Evolutionary conservation across 805 yeast species (phyloP).

Genomic region (Candida andamanensis): DNA sequence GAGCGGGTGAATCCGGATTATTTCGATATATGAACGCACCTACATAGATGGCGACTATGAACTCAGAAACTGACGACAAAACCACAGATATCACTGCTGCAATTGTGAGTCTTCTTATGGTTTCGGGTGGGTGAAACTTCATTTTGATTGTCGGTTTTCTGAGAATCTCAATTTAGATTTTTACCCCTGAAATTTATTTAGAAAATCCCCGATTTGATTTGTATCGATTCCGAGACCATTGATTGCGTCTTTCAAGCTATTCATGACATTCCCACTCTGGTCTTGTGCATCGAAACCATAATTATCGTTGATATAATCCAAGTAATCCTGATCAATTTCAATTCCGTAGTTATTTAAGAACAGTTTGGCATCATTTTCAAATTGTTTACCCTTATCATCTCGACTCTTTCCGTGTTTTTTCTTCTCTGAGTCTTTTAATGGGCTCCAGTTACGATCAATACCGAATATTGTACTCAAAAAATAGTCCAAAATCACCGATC

Average conservation of each 20-base stretch:
- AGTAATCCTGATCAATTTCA: slow-evolving; percentile 13
- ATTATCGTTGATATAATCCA: slow-evolving; percentile 12
- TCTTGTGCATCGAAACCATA: slow-evolving; percentile 4
- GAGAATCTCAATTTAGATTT: no score
- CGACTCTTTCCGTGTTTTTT: background rate
- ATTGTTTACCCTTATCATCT: slow-evolving; percentile 2
- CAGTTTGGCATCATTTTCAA: slow-evolving; percentile 10
- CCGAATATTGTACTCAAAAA: no score
- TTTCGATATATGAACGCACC: no score
- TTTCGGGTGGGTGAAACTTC: no score
- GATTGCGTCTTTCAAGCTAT: slow-evolving; percentile 2
- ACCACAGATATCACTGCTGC: no score
- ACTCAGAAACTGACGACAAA: no score
- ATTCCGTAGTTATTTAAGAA: slow-evolving; percentile 14
- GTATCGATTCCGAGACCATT: slow-evolving; percentile 3
- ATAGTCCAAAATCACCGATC: slow-evolving; percentile 3
- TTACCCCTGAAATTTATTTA: slow-evolving; percentile 3
- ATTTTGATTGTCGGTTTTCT: no score
- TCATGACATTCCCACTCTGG: slow-evolving; percentile 1
- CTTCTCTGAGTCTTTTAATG: no score
- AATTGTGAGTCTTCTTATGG: no score
- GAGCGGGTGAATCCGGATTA: no score
- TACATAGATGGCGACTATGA: no score
- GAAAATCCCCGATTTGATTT: slow-evolving; percentile 1
- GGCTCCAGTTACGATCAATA: no score